Evolutionary conservation across 805 yeast genomes (phyloP).

Genomic region (Myxozyma kluyveri): DNA sequence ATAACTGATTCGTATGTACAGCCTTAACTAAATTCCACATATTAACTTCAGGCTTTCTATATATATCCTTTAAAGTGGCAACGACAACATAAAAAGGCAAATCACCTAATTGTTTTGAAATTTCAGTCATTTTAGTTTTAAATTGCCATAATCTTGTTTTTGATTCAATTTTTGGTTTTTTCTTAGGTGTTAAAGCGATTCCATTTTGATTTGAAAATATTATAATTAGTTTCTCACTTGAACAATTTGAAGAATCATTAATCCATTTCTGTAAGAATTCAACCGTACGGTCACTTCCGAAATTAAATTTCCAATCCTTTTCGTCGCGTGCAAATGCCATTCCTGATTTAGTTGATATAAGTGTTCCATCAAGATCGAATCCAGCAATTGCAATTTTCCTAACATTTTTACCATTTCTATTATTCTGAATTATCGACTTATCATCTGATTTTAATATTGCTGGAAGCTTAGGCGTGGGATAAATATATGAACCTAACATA

Average conservation of each 20-base stretch:
- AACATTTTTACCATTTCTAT: not conserved
- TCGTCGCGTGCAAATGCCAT: conserved; percentile 54
- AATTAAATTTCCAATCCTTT: conserved; percentile 64
- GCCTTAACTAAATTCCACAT: conserved; percentile 62
- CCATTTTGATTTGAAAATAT: conserved; percentile 88
- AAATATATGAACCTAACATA: not conserved
- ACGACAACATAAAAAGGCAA: conserved; percentile 27
- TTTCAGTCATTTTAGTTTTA: conserved; percentile 50
- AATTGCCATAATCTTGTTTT: conserved; percentile 48
- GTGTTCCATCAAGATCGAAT: conserved; percentile 83
- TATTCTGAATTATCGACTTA: too few species aligned
- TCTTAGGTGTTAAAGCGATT: conserved; percentile 44
- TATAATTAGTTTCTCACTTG: conserved; percentile 45
- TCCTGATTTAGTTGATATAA: conserved; percentile 66
- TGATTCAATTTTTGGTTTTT: conserved; percentile 34
- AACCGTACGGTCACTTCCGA: conserved; percentile 6
- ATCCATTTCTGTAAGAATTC: conserved; percentile 4
- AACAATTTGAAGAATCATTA: conserved; percentile 16
- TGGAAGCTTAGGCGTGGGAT: not conserved
- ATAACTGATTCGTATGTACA: conserved; percentile 9
- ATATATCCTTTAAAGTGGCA: conserved; percentile 29
- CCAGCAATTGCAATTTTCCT: conserved; percentile 51
- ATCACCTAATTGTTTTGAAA: conserved; percentile 8
- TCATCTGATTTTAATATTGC: too few species aligned
- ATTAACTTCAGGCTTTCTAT: conserved; percentile 72